Base-by-base conservation (phyloP, 2,329 filamentous ascomycete species). In the Coniochaeta sp. region DNA sequence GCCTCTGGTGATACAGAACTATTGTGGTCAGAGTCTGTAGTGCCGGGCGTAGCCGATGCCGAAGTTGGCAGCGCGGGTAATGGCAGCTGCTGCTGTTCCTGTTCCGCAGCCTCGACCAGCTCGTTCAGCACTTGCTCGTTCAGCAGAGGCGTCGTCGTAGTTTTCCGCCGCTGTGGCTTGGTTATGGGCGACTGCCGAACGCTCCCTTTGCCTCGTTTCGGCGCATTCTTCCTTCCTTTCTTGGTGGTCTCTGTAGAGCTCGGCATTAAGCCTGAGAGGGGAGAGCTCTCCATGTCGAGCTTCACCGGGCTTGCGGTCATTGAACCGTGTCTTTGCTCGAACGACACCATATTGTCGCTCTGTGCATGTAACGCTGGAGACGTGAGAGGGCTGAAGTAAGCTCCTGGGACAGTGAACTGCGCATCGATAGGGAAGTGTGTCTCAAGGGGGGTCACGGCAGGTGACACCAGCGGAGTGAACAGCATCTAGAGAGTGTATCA, bases 381-480 rank as follows among this genome's bases (percentile, higher is more conserved):
- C 5, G 89, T 92, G 56, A 95, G 79, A 10, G 90, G 90, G 69
- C 90, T 95, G 71, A 95, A 93, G 74, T 92, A 93, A 36, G 89
- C 83, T 38, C 83, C 84, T 0, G 88, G 86, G 3, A 90, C 80
- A 6, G 83, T 81, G 66, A 85, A 90, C 55, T 77, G 76, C 34
- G 74, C 74, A 26, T 86, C 82, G 62, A 84, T 76, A 54, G 81
- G 79, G 69, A 90, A 91, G 64, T 88, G 85, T 47, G 84, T 79
- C 68, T 93, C 90, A 57, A 92, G 79, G 24, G 90, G 90, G 1
- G 90, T 93, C 50, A 93, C 89, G 4, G 89, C 90, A n/a, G 90
- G 90, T 19, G 90, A 93, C 12, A 90, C 89, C 32, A 93, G 80
- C 0, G 90, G 90, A 2, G 90, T 93, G 69, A 93, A 93, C 10